Evolutionary conservation across 2,329 filamentous ascomycete species (phyloP), one percentile per base, ranked within the genome.

Genomic region (Penicillium griseofulvum): DNA sequence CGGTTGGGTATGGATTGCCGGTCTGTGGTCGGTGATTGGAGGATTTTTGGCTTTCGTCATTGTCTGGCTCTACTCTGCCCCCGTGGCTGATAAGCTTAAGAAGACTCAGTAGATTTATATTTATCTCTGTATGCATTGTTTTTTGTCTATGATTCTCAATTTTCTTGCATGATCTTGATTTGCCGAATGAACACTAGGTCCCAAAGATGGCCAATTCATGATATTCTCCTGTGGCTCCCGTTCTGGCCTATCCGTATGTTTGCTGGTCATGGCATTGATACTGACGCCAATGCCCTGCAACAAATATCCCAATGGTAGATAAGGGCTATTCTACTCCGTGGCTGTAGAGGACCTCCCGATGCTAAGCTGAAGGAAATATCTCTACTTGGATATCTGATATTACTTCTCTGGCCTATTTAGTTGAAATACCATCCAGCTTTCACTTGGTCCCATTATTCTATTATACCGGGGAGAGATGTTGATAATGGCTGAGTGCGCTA

Each of bases 1-100:
- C 39, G 93, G 91, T 3, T 97, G 91, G 90, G 91, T 93, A 11
- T 97, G 93, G 90, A 90, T 99, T 69, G 83, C 87, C 0, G 93
- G 94, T 56, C 89, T 97, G 57, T 89, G 84, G 71, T 87, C 87
- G 47, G 96, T 95, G 2, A 83, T 96, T 52, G 81, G 80, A 11
- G 94, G 91, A 8, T 99, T 92, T 83, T 62, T 97, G 59, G 84
- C 80, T 0, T 97, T 99, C 76, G 89, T 91, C 49, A 84, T 86
- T 14, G 68, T 97, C 34, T 99, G 94, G 94, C 80, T 99, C 74
- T 99, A 85, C 72, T 86, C 84, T 66, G 85, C 82, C 62, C 86
- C 87, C 19, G 54, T 61, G 44, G 60, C 64, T 51, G 66, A 65
- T 12, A 76, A 74, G 54, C 62, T 65, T 37, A 81, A 81, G 77